Evolutionary conservation across 2,329 filamentous ascomycete species (phyloP).

Genomic region (Graphiopsis chlorocephala): DNA sequence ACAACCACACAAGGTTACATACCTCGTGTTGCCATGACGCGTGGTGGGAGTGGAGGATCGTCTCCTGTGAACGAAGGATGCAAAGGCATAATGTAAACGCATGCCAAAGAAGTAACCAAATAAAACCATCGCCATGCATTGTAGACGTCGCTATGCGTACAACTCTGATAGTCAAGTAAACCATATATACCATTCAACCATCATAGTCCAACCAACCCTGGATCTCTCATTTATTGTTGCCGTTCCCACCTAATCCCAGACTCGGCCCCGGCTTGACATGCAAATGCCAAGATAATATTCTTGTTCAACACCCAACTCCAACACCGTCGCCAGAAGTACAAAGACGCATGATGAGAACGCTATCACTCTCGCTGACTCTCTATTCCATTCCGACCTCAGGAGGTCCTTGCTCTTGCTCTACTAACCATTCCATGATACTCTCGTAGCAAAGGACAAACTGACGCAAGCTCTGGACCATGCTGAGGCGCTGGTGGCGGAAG

Average conservation of each 20-base stretch:
- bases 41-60: not conserved
- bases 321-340: not conserved
- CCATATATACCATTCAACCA: not conserved
- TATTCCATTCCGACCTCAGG: not conserved
- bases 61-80: not conserved
- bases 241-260: not conserved
- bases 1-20: not conserved
- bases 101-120: not conserved
- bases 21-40: not conserved
- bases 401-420: slow-evolving; percentile 37
- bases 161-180: not conserved
- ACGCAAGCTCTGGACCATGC: slow-evolving; percentile 92
- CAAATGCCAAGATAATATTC: not conserved
- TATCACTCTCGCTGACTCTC: not conserved
- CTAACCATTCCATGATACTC: slow-evolving; percentile 84
- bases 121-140: not conserved
- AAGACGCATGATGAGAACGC: not conserved
- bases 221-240: not conserved
- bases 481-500: slow-evolving; percentile 81
- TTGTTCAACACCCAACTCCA: not conserved
- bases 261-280: not conserved
- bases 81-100: not conserved
- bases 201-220: not conserved
- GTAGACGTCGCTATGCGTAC: not conserved
- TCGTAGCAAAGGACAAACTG: slow-evolving; percentile 98